Evolutionary conservation across 148 eudicot genomes (phyloP).

Genomic region (Camellia sinensis): DNA sequence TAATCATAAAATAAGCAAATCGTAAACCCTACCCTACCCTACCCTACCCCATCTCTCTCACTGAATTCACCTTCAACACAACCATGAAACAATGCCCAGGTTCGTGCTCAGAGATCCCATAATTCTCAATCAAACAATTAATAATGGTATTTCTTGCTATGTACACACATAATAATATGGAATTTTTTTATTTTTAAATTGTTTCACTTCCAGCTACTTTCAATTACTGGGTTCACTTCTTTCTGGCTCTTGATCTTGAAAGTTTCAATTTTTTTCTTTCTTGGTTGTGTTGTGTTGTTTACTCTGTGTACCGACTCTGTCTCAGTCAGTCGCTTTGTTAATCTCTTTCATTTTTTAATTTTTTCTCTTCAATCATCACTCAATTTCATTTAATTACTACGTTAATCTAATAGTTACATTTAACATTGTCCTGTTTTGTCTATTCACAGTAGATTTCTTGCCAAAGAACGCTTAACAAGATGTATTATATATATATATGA

Average conservation of each 20-base stretch:
- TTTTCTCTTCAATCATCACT: not conserved
- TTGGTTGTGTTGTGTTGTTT: constrained; percentile 2
- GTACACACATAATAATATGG: no score
- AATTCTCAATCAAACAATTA: not conserved
- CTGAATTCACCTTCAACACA: not conserved
- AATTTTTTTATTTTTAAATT: no score
- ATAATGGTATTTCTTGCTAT: not conserved
- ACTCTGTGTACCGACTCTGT: not conserved
- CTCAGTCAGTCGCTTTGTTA: constrained; percentile 4
- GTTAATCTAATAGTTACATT: not conserved
- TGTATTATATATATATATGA: not conserved
- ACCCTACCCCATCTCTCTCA: constrained; percentile 8
- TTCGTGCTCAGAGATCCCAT: not conserved
- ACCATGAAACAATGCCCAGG: constrained; percentile 12
- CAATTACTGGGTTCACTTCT: not conserved
- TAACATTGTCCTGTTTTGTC: not conserved
- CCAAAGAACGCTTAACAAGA: constrained; percentile 8
- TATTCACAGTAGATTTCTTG: constrained; percentile 6
- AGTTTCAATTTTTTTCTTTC: not conserved
- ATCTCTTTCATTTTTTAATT: not conserved
- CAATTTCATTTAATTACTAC: not conserved
- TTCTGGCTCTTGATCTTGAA: not conserved
- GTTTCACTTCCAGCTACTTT: not conserved
- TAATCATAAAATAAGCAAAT: no score
- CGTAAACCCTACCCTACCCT: not conserved